phyloP scores from a whole-genome alignment of 768 basidiomycete species.

The Tubosaeta brunneosetosa region DNA sequence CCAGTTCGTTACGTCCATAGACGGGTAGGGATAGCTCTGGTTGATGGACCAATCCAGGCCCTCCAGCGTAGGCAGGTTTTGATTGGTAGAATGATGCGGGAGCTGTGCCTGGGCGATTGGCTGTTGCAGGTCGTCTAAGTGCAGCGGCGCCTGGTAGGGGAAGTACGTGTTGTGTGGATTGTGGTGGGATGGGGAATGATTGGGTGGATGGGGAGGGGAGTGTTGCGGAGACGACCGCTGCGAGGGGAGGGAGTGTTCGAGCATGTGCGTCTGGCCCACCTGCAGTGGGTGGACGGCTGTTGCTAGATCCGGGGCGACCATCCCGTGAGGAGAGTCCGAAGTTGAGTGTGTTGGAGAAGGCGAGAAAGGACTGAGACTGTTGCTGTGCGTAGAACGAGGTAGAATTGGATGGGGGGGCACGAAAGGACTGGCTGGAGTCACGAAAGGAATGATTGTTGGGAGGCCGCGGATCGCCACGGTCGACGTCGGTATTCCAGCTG shows the following conservation, averaged over 20 bases:
- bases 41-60: slow-evolving; percentile 50
- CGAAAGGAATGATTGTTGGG: slow-evolving; percentile 65
- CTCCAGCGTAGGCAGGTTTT: slow-evolving; percentile 44
- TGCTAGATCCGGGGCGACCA: slow-evolving; percentile 44
- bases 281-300: slow-evolving; percentile 52
- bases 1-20: slow-evolving; percentile 39
- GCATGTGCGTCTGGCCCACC: slow-evolving; percentile 39
- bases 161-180: slow-evolving; percentile 48
- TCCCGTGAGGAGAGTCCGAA: slow-evolving; percentile 39
- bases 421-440: slow-evolving; percentile 80
- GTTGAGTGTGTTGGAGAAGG: slow-evolving; percentile 47
- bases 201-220: slow-evolving; percentile 46
- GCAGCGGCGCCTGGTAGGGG: slow-evolving; percentile 52
- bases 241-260: slow-evolving; percentile 67
- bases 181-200: slow-evolving; percentile 36
- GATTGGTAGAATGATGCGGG: slow-evolving; percentile 58
- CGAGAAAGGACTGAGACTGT: slow-evolving; percentile 68
- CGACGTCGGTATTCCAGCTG: slow-evolving; percentile 37
- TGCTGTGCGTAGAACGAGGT: slow-evolving; percentile 37
- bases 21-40: slow-evolving; percentile 39
- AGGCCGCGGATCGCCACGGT: slow-evolving; percentile 35
- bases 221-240: slow-evolving; percentile 71
- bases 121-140: slow-evolving; percentile 54
- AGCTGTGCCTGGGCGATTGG: slow-evolving; percentile 66
- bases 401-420: slow-evolving; percentile 48